Base-by-base conservation (phyloP, 805 yeast species). In the Pichia phayaonensis region DNA sequence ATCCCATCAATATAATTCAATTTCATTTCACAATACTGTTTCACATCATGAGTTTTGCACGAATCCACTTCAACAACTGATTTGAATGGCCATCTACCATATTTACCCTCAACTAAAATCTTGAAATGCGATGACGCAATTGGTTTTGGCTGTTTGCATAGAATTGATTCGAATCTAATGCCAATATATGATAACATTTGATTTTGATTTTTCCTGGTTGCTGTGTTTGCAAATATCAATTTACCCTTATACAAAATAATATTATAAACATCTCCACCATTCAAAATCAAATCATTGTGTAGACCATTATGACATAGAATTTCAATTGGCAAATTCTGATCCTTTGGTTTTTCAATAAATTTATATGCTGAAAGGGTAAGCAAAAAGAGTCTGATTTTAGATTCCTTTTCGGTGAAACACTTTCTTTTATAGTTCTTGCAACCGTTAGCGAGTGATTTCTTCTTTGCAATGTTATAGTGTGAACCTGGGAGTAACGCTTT, bases 11-110 rank as follows among this genome's bases (percentile, higher is more conserved):
- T 46, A 41, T 8, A 57, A 22, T 39, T 57, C 54, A 8, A 54
- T 48, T 42, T 57, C 60, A 29, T 34, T 34, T 34, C 38, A 34
- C 38, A 21, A 18, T 29, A 13, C 10, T 39, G 40, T 8, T 31
- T 16, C 8, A n/a, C 31, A 18, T 29, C 12, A 20, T 31, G 4
- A 13, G 18, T 21, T 26, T 36, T 42, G 15, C 29, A 45, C 11
- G 48, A 43, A 39, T 50, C 50, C 22, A 57, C 50, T 47, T 57
- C 60, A 23, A 46, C 54, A 12, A 54, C 55, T 4, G 59, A 52
- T 23, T 46, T 42, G 34, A 40, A 54, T 2, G 36, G 24, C 49
- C 50, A 48, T 13, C 39, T 15, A 10, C 60, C 60, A 20, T 40
- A 54, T 27, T 45, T 41, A 0, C 56, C 49, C 5, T 38, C 23